Percentiles rank a stretch among this genome's conserved stretches.
Evolutionary conservation across 2,329 filamentous ascomycete species (phyloP).

Genomic region (Knufia fluminis): DNA sequence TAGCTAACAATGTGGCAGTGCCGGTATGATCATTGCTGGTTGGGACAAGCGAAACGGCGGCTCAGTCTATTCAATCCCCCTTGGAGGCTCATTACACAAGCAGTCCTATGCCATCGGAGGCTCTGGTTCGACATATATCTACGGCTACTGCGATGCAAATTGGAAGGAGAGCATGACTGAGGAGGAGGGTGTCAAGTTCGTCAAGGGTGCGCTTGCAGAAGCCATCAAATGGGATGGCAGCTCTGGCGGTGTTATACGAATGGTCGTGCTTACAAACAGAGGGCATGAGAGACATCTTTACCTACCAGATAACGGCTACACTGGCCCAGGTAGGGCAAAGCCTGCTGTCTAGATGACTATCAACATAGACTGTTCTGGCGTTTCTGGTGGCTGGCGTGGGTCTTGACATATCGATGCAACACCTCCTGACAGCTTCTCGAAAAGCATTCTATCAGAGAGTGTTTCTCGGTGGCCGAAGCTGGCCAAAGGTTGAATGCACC

Average conservation of each 20-base stretch:
- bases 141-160: slow-evolving; percentile 94
- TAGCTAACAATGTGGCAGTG: slow-evolving; percentile 46
- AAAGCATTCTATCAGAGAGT: no score
- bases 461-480: no score
- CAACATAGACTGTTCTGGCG: neutral
- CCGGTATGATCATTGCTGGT: slow-evolving; percentile 96
- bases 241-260: slow-evolving; percentile 93
- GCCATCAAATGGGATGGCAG: slow-evolving; percentile 99
- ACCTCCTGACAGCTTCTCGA: no score
- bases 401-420: no score
- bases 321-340: slow-evolving; percentile 51
- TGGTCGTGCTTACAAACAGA: slow-evolving; percentile 87
- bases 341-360: neutral
- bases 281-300: slow-evolving; percentile 92
- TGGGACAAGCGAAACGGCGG: slow-evolving; percentile 93
- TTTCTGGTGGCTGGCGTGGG: no score
- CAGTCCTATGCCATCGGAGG: slow-evolving; percentile 92
- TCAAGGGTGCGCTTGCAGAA: slow-evolving; percentile 82
- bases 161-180: slow-evolving; percentile 95
- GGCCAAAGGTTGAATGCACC: no score
- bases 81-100: slow-evolving; percentile 96
- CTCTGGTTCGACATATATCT: slow-evolving; percentile 97
- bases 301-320: slow-evolving; percentile 84
- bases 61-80: slow-evolving; percentile 93
- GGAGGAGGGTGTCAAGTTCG: slow-evolving; percentile 79